phyloP scores from a whole-genome alignment of 2,329 filamentous ascomycete species.

The Raffaelea deltoideospora region DNA sequence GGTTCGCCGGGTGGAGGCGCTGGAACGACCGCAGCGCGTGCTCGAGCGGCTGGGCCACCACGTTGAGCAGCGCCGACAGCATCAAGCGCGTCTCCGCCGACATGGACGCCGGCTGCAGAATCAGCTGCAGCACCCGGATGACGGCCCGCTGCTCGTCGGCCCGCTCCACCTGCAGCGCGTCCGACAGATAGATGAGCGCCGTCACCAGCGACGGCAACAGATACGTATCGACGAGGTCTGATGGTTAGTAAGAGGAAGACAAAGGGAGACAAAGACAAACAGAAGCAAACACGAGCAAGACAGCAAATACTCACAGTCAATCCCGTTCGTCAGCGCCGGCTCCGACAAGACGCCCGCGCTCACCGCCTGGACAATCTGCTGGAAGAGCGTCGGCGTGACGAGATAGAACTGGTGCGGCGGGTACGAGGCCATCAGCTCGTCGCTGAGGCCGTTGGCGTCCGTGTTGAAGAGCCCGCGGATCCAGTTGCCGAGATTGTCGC shows the following conservation, averaged over 20 bases:
- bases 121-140: constrained; percentile 56
- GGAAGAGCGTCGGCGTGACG: constrained; percentile 61
- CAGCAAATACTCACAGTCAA: constrained; percentile 36
- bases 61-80: constrained; percentile 55
- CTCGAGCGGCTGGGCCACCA: constrained; percentile 54
- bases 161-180: constrained; percentile 52
- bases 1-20: constrained; percentile 48
- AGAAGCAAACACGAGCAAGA: constrained; percentile 26
- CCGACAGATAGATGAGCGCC: constrained; percentile 55
- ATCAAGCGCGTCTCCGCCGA: constrained; percentile 57
- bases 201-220: constrained; percentile 64
- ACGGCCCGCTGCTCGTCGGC: constrained; percentile 50
- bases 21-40: constrained; percentile 52
- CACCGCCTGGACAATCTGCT: constrained; percentile 58
- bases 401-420: constrained; percentile 72
- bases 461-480: constrained; percentile 63
- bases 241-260: constrained; percentile 19
- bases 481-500: constrained; percentile 56
- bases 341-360: constrained; percentile 50
- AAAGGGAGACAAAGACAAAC: constrained; percentile 4
- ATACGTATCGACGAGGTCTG: constrained; percentile 59
- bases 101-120: constrained; percentile 54
- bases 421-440: constrained; percentile 70
- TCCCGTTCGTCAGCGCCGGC: constrained; percentile 55
- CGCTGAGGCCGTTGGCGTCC: constrained; percentile 57